Evolutionary conservation across 2,329 filamentous ascomycete genomes (phyloP).

Genomic region (Pseudogymnoascus sp.): DNA sequence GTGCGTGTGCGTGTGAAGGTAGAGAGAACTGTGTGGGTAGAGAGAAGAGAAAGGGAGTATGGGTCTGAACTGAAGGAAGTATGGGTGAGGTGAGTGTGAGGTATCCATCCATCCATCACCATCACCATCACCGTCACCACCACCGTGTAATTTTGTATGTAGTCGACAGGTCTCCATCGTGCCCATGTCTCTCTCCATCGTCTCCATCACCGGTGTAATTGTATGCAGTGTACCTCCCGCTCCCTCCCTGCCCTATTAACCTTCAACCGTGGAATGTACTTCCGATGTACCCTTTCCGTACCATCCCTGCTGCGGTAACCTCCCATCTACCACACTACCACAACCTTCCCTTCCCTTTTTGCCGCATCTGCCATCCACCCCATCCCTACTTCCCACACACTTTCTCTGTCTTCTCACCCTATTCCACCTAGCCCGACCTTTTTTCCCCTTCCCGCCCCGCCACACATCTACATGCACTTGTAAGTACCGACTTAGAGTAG

Average conservation of each 20-base stretch:
- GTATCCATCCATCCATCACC: too few species aligned
- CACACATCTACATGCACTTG: background rate
- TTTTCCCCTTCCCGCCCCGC: background rate
- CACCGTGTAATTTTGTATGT: too few species aligned
- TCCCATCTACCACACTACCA: background rate
- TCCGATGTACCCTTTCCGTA: background rate
- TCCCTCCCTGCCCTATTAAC: background rate
- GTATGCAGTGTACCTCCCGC: background rate
- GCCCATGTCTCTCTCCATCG: too few species aligned
- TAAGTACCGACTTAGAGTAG: background rate
- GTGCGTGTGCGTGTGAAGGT: too few species aligned
- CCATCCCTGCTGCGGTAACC: background rate
- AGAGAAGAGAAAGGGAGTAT: too few species aligned
- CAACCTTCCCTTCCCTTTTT: background rate
- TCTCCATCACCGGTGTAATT: too few species aligned
- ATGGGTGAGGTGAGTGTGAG: too few species aligned
- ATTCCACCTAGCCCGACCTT: background rate
- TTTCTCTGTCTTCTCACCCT: too few species aligned
- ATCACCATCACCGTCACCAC: too few species aligned
- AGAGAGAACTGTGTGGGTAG: too few species aligned
- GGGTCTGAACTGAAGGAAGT: too few species aligned
- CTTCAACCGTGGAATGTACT: background rate
- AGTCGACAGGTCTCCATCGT: too few species aligned
- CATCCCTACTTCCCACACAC: background rate
- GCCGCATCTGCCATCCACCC: background rate